These are phyloP conservation scores for Delonix regia DNA, from an alignment of 306 rosid species.

Conservation along the genomic window DNA sequence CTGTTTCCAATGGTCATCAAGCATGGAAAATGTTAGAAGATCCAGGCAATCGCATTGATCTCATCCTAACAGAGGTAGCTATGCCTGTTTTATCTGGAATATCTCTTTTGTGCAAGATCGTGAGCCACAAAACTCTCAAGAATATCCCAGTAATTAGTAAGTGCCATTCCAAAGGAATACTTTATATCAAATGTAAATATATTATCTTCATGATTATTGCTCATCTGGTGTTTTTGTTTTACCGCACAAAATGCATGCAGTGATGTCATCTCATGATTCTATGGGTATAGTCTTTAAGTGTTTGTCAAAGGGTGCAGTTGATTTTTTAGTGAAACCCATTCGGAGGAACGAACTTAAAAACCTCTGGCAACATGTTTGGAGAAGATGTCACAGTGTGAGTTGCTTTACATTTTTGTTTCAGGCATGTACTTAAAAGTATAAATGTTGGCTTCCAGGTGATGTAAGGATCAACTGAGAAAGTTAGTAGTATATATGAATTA, in stretches of 20 bases:
- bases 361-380: constrained; percentile 78
- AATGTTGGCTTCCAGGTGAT: constrained; percentile 25
- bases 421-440: constrained; percentile 35
- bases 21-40: constrained; percentile 66
- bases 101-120: constrained; percentile 64
- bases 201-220: constrained; percentile 23
- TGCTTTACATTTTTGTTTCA: constrained; percentile 44
- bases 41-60: constrained; percentile 53
- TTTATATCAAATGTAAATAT: constrained; percentile 2
- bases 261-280: constrained; percentile 71
- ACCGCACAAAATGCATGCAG: constrained; percentile 32
- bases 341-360: constrained; percentile 75
- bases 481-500: constrained; percentile 21
- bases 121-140: constrained; percentile 57
- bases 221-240: constrained; percentile 33
- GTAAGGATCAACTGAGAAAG: constrained; percentile 11
- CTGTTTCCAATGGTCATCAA: constrained; percentile 67
- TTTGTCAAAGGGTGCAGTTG: constrained; percentile 68
- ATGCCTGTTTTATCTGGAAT: constrained; percentile 70
- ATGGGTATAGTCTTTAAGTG: constrained; percentile 67
- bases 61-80: constrained; percentile 66
- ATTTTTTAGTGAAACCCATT: constrained; percentile 67
- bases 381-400: constrained; percentile 74
- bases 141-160: constrained; percentile 76
- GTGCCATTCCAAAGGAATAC: constrained; percentile 43